Evolutionary conservation across 306 rosid genomes (phyloP), one percentile per base, ranked within the genome.

Genomic region (Cucumis sativus): DNA sequence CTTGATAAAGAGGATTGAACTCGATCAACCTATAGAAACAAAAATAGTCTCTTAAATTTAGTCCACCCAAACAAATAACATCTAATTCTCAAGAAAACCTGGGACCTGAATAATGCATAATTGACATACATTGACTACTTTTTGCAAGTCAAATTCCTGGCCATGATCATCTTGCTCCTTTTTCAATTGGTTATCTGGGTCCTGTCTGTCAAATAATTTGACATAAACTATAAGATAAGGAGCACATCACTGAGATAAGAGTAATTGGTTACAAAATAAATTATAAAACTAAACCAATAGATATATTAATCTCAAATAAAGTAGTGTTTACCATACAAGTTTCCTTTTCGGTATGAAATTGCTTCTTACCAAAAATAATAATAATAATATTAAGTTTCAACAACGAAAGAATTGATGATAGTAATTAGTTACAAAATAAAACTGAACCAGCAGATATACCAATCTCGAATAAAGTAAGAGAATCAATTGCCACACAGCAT

Each of bases 141-240:
- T 70, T 40, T 61, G 70, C 80, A 82, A 77, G 83, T 79, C 90
- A 60, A 81, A 75, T 83, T 83, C 89, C 75, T 85, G 77, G 67
- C 70, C 59, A 54, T 59, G 58, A 77, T 79, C 86, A 82, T 82
- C 85, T 62, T 68, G 79, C 80, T 85, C 82, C 84, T 78, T 78
- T 66, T 79, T 82, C 56, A 83, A 79, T 55, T 78, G 59, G 62
- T 77, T 85, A 68, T 87, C 81, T 81, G 45, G 84, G 78, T 75
- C 84, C 84, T 86, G 89, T 80, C 89, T 86, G 93, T 85, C 86
- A 83, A 84, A 85, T 45, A 79, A 84, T 78, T 85, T 82, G 78
- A 79, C 75, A 81, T 64, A 52, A 80, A 76, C 62, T 80, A 37
- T 73, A 82, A 75, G 70, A 83, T 75, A 51, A 77, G 67, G 82